Evolutionary conservation across 2,329 filamentous ascomycete species (phyloP).

Genomic region (Fusarium sp.): DNA sequence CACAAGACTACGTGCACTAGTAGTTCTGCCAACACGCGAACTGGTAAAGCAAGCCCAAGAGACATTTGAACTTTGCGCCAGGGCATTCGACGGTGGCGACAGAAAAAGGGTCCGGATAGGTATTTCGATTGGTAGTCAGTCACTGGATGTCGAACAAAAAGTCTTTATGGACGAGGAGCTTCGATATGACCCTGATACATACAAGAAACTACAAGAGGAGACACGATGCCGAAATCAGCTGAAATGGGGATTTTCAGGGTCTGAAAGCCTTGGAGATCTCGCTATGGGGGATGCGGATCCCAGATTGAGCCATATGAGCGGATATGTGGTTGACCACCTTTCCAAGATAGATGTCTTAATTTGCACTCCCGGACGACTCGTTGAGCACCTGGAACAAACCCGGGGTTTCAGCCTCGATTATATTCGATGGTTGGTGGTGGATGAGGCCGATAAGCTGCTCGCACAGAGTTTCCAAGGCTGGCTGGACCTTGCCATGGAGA

Average conservation of each 20-base stretch:
- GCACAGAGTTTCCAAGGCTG: constrained; percentile 95
- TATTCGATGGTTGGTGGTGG: constrained; percentile 89
- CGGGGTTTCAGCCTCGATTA: constrained; percentile 83
- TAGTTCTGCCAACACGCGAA: constrained; percentile 92
- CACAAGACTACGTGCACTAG: constrained; percentile 79
- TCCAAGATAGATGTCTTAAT: constrained; percentile 90
- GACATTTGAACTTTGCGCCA: constrained; percentile 79
- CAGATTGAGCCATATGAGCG: constrained; percentile 54
- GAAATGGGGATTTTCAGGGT: constrained; percentile 17
- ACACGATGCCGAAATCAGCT: constrained; percentile 12
- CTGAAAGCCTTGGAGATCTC: constrained; percentile 37
- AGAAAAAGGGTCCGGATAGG: constrained; percentile 82
- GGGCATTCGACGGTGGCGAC: constrained; percentile 67
- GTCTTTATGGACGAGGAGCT: constrained; percentile 61
- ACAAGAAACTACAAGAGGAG: constrained; percentile 49
- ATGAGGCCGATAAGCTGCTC: constrained; percentile 92
- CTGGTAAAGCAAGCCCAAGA: constrained; percentile 88
- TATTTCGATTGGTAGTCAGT: constrained; percentile 84
- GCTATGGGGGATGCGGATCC: constrained; percentile 46
- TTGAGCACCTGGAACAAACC: constrained; percentile 90
- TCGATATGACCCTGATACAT: constrained; percentile 74
- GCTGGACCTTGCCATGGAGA: constrained; percentile 79
- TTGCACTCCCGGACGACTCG: constrained; percentile 90
- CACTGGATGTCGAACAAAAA: constrained; percentile 74
- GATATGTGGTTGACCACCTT: constrained; percentile 71